Evolutionary conservation across 257 asterid species (phyloP), one percentile per base, ranked within the genome.

Genomic region (Solanum etuberosum): DNA sequence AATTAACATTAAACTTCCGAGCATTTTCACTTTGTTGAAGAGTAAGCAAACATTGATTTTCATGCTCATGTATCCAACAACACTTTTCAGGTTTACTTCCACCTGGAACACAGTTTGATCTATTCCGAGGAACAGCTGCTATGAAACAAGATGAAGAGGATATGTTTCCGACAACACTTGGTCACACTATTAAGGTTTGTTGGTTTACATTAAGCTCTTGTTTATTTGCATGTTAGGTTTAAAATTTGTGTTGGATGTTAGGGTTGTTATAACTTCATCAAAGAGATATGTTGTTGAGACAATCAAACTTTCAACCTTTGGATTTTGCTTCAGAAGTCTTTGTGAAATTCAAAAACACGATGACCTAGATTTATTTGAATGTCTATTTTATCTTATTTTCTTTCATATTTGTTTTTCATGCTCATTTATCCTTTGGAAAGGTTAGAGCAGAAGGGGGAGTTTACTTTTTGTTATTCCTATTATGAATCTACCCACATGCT

Each of bases 71-170:
- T 48, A 31, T 68, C 9, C 13, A 7, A 86, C 87, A 89, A 87
- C 78, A 46, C 43, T 85, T 76, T 61, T 90, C 90, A 97, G 99
- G 99, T 85, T 91, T 97, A 88, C 97, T 97, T 87, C 99, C 99
- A 87, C 99, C 99, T 84, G 99, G 99, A 89, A 95, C 99, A 48
- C 99, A 97, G 89, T 97, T 97, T 88, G 99, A 97, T 90, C 89
- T 97, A 63, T 97, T 97, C 88, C 92, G 98, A 88, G 99, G 99
- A 90, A 93, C 98, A 42, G 98, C 99, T 93, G 98, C 99, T 87
- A 95, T 97, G 99, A 95, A 97, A 86, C 99, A 97, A 92, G 99
- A 97, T 89, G 97, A 93, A 63, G 99, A 97, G 88, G 99, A 97
- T 87, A 93, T 91, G 94, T 93, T 92, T 87, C 98, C 98, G 38